Evolutionary conservation across 805 yeast genomes (phyloP).

Genomic region (Yarrowia divulgata): DNA sequence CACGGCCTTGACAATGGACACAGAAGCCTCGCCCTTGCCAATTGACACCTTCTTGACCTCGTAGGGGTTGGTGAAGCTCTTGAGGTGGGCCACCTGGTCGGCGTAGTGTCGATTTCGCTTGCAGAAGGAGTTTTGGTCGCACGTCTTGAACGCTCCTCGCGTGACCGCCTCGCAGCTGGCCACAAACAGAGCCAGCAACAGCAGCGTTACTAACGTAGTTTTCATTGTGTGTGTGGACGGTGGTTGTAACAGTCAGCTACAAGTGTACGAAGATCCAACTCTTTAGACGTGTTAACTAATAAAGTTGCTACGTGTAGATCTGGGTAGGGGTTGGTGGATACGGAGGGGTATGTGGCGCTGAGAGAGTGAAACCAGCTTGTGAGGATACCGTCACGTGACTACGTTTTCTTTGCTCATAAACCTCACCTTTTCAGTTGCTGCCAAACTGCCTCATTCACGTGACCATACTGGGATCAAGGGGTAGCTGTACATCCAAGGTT

Average conservation of each 20-base stretch:
- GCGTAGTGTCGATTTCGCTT: conserved; percentile 77
- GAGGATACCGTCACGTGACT: background rate
- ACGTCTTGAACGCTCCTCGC: conserved; percentile 62
- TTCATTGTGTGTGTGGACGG: conserved; percentile 4
- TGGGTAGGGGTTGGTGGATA: conserved; percentile 12
- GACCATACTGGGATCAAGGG: conserved; percentile 9
- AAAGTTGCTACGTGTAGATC: conserved; percentile 27
- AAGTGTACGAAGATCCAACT: too few relatives aligned
- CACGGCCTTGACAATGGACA: conserved; percentile 50
- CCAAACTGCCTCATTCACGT: background rate
- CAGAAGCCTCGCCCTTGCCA: conserved; percentile 48
- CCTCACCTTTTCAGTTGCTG: background rate
- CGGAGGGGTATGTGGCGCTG: too few relatives aligned
- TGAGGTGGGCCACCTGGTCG: conserved; percentile 48
- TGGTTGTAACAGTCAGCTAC: too few relatives aligned
- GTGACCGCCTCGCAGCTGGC: conserved; percentile 25
- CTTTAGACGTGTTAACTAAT: conserved; percentile 4
- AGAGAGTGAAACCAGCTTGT: too few relatives aligned
- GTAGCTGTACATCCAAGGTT: background rate
- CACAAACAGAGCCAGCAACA: conserved; percentile 20
- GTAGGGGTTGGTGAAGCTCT: conserved; percentile 53
- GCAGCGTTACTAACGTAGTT: conserved; percentile 1
- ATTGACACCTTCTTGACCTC: conserved; percentile 48
- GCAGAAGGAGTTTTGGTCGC: conserved; percentile 86
- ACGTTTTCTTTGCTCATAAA: too few relatives aligned